A percentile compares a stretch with the other conserved stretches of the same genome.
phyloP scores from a whole-genome alignment of 2,329 filamentous ascomycete species.

The Emergomyces pasteurianus region DNA sequence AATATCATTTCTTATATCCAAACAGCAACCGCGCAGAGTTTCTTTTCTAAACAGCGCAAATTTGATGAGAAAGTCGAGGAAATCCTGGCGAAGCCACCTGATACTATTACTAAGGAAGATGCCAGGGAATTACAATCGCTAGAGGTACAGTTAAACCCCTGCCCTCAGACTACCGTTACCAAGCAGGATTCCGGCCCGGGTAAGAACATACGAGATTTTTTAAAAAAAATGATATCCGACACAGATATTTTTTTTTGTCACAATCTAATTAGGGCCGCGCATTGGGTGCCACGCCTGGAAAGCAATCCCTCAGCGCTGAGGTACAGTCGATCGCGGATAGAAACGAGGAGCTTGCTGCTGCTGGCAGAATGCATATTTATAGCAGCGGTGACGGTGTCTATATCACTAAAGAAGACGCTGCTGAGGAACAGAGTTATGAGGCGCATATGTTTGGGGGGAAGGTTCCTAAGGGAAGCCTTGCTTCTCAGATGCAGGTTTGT shows the following conservation, averaged over 20 bases:
- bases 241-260: background rate
- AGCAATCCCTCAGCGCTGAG: background rate
- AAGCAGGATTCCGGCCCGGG: background rate
- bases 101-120: background rate
- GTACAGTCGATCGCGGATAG: conserved; percentile 1
- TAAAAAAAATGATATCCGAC: background rate
- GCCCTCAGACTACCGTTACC: background rate
- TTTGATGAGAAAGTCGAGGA: conserved; percentile 6
- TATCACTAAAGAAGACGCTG: background rate
- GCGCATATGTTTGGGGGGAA: background rate
- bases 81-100: background rate
- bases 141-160: background rate
- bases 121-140: background rate
- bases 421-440: conserved; percentile 1
- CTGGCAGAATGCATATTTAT: too few relatives aligned
- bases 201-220: background rate
- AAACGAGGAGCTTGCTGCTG: background rate
- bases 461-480: background rate
- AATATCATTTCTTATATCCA: background rate
- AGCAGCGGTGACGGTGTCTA: background rate
- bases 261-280: background rate
- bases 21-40: background rate
- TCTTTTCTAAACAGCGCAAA: background rate
- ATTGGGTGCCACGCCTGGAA: background rate
- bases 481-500: background rate